Conservation (phyloP, 805 yeast species). For the Ogataea wickerhamii region DNA sequence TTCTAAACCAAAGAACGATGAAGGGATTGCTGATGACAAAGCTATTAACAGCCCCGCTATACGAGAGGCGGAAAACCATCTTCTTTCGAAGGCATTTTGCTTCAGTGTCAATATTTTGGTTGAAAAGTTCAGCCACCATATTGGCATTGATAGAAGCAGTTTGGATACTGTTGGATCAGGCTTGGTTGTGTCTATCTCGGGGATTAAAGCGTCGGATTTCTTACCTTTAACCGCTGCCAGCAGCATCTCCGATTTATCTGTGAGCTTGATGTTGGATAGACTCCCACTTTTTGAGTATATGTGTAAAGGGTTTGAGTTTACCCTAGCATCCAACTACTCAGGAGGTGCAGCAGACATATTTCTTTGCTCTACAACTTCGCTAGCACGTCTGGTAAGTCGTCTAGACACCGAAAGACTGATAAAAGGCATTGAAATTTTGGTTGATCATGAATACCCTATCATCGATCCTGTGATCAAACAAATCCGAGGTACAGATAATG, state of each 20-base stretch:
- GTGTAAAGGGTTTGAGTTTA: conserved; percentile 10
- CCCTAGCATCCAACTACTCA: conserved; percentile 22
- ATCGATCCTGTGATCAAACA: conserved; percentile 18
- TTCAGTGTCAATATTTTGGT: conserved; percentile 20
- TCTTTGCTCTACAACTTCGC: conserved; percentile 15
- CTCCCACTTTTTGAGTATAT: conserved; percentile 13
- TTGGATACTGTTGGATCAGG: conserved; percentile 20
- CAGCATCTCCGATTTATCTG: conserved; percentile 1
- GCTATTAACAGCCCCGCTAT: neutral
- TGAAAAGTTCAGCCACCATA: conserved; percentile 15
- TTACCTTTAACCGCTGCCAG: conserved; percentile 23
- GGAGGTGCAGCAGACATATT: conserved; percentile 21
- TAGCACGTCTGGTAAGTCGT: conserved; percentile 14
- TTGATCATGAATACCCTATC: conserved; percentile 22
- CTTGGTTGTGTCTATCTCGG: conserved; percentile 14
- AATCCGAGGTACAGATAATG: neutral
- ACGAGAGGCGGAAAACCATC: neutral
- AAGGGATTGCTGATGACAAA: neutral
- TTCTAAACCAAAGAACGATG: neutral
- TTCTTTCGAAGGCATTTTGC: conserved; percentile 1
- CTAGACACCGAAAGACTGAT: conserved; percentile 22
- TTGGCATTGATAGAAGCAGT: conserved; percentile 23
- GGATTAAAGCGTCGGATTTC: conserved; percentile 12
- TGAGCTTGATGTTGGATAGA: conserved; percentile 7
- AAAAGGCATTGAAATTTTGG: conserved; percentile 20